These are phyloP conservation scores for Dothideomycetes sp. DNA, from an alignment of 2,329 filamentous ascomycete species.

Conservation along the genomic window DNA sequence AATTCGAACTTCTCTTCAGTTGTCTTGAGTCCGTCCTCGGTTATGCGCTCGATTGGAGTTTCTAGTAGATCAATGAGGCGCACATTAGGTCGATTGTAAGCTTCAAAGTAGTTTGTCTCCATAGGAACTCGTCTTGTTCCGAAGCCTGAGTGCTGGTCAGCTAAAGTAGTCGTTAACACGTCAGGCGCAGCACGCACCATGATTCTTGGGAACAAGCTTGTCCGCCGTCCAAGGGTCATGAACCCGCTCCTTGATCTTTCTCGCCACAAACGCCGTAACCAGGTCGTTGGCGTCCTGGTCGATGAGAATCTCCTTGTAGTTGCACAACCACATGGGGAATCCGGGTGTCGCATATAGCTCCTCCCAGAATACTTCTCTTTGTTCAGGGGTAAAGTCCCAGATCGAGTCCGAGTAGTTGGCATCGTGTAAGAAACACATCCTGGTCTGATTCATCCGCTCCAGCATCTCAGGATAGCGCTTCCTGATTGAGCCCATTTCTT, in stretches of 20 bases:
- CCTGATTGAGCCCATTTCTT: slow-evolving; percentile 7
- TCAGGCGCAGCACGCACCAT: too few relatives aligned
- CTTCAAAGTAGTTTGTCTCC: slow-evolving; percentile 41
- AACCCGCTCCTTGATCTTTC: slow-evolving; percentile 24
- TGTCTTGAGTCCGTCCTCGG: slow-evolving; percentile 26
- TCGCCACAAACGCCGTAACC: slow-evolving; percentile 18
- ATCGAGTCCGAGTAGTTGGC: slow-evolving; percentile 19
- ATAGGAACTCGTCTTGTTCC: slow-evolving; percentile 21
- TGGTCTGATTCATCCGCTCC: slow-evolving; percentile 14
- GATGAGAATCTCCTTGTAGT: slow-evolving; percentile 20
- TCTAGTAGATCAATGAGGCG: slow-evolving; percentile 34
- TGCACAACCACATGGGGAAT: slow-evolving; percentile 26
- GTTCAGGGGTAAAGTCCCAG: slow-evolving; percentile 13
- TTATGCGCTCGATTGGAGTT: slow-evolving; percentile 32
- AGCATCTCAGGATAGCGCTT: slow-evolving; percentile 16
- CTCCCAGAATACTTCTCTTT: slow-evolving; percentile 20
- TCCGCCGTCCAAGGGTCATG: slow-evolving; percentile 39
- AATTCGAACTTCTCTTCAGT: slow-evolving; percentile 28
- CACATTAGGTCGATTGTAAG: slow-evolving; percentile 35
- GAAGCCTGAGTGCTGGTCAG: too few relatives aligned
- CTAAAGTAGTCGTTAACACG: too few relatives aligned
- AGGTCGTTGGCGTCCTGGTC: slow-evolving; percentile 22
- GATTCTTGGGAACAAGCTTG: slow-evolving; percentile 39
- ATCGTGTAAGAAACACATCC: slow-evolving; percentile 21
- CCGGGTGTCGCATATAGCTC: slow-evolving; percentile 26